Evolutionary conservation across 2,329 filamentous ascomycete species (phyloP), one percentile per base, ranked within the genome.

Genomic region (Calonectria hawksworthii): DNA sequence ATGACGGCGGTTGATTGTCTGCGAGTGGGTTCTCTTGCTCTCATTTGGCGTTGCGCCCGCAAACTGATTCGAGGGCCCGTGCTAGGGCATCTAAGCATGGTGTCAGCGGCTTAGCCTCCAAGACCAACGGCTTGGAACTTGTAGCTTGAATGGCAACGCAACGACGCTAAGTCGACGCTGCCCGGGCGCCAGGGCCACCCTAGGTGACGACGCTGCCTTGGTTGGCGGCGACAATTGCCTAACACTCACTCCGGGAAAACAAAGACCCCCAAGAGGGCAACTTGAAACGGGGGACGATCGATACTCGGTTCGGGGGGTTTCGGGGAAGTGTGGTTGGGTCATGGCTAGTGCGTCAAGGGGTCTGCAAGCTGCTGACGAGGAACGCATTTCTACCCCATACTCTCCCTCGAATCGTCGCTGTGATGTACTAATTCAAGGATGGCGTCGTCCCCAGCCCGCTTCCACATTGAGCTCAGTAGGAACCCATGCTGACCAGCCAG

Each of bases 1-100:
- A 67, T 75, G 68, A 74, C 74, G 72, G 74, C 68, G 77, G 65
- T 77, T 73, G 59, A 80, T 78, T 70, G 65, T 63, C 73, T 74
- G 75, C 47, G 65, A 77, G 56, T 74, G 69, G 74, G 61, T 70
- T 74, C 54, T 75, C 69, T 77, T 74, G 76, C 72, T 78, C 76
- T 80, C 75, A 76, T 80, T 70, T 80, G 36, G 72, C 47, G 69
- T 77, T 81, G 78, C 80, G 80, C 78, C 78, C 80, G 79, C 80
- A 81, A 78, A 76, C 71, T 75, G 79, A 79, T 80, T 81, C 78
- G 74, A 79, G 75, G 66, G 75, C 65, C 71, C 76, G 74, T 77
- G 75, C 79, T 73, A 79, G 74, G 73, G 68, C 13, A n/a, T 73
- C 70, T 74, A 68, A 80, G 73, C 72, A 78, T 78, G 78, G 78